Conservation (phyloP, 2,329 filamentous ascomycete species). For the Neophaeococcomyces mojaviensis region DNA sequence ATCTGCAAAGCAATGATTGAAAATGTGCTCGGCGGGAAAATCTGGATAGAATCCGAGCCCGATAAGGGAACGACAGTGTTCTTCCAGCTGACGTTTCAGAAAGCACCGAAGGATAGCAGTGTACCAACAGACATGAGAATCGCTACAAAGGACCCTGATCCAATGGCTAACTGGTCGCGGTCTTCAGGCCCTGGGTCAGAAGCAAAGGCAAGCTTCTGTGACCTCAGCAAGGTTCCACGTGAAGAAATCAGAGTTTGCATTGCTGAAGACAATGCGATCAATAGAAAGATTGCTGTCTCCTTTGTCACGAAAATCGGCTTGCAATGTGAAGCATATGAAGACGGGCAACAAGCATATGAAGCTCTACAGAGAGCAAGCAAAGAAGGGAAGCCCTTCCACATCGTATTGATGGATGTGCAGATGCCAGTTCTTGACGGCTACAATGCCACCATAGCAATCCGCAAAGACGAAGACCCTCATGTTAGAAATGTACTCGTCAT, state of each 20-base stretch:
- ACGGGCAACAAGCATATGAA: slow-evolving; percentile 54
- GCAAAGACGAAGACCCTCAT: slow-evolving; percentile 59
- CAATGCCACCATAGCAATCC: slow-evolving; percentile 41
- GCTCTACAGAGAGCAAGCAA: slow-evolving; percentile 24
- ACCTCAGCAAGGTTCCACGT: slow-evolving; percentile 66
- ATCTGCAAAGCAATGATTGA: slow-evolving; percentile 58
- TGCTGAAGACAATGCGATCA: slow-evolving; percentile 64
- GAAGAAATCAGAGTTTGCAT: slow-evolving; percentile 81
- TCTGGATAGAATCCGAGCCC: slow-evolving; percentile 50
- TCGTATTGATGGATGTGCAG: slow-evolving; percentile 43
- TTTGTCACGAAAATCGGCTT: slow-evolving; percentile 60
- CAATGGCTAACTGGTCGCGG: slow-evolving; percentile 51
- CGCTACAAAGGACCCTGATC: slow-evolving; percentile 40
- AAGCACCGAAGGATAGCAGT: slow-evolving; percentile 59
- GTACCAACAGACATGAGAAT: slow-evolving; percentile 41
- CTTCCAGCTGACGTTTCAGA: slow-evolving; percentile 80
- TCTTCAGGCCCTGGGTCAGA: slow-evolving; percentile 34
- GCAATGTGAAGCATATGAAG: slow-evolving; percentile 79
- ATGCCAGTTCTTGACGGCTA: slow-evolving; percentile 45
- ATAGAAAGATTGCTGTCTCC: slow-evolving; percentile 38
- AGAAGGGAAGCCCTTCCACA: slow-evolving; percentile 33
- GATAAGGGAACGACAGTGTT: slow-evolving; percentile 50
- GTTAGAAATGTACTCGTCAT: slow-evolving; percentile 85
- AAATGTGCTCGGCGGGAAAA: slow-evolving; percentile 51
- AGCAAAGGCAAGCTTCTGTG: slow-evolving; percentile 45